phyloP scores from a whole-genome alignment of 148 eudicot species.

The Amaranthus palmeri region DNA sequence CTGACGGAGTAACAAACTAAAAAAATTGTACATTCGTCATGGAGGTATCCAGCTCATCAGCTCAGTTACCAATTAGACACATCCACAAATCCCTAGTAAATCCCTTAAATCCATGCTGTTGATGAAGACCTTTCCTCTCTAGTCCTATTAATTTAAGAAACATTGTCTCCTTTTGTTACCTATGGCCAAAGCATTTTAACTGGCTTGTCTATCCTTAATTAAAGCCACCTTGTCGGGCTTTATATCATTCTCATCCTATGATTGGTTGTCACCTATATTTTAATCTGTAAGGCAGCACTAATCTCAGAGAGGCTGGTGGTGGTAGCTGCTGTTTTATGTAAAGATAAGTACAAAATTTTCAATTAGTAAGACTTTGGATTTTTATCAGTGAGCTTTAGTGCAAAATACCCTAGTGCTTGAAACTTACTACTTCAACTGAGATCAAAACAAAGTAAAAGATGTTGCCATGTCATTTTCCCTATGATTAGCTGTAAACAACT shows the following conservation, averaged over 20 bases:
- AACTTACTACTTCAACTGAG: slow-evolving; percentile 13
- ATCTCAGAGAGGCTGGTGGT: slow-evolving; percentile 23
- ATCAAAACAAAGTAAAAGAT: slow-evolving; percentile 16
- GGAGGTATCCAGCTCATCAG: slow-evolving; percentile 43
- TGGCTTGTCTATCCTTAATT: slow-evolving; percentile 44
- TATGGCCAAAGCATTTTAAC: slow-evolving; percentile 43
- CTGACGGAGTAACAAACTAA: too few relatives aligned
- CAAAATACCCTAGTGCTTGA: slow-evolving; percentile 19
- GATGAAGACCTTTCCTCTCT: slow-evolving; percentile 23
- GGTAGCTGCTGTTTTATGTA: slow-evolving; percentile 14
- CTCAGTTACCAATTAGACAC: slow-evolving; percentile 37
- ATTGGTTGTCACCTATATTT: slow-evolving; percentile 32
- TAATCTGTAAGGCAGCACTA: slow-evolving; percentile 24
- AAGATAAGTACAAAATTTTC: neutral
- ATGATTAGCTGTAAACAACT: slow-evolving; percentile 28
- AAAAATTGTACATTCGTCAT: slow-evolving; percentile 31
- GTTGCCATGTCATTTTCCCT: slow-evolving; percentile 22
- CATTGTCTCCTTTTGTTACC: slow-evolving; percentile 36
- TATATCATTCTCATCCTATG: slow-evolving; percentile 26
- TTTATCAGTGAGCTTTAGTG: slow-evolving; percentile 15
- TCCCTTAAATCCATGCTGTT: slow-evolving; percentile 35
- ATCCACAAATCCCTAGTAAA: slow-evolving; percentile 42
- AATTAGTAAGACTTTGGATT: slow-evolving; percentile 12
- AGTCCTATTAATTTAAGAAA: slow-evolving; percentile 26
- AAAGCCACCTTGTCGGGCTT: slow-evolving; percentile 41